A percentile compares a stretch with the other conserved stretches of the same genome.
phyloP scores from a whole-genome alignment of 164 flowering plant species.

The Aristolochia fimbriata region DNA sequence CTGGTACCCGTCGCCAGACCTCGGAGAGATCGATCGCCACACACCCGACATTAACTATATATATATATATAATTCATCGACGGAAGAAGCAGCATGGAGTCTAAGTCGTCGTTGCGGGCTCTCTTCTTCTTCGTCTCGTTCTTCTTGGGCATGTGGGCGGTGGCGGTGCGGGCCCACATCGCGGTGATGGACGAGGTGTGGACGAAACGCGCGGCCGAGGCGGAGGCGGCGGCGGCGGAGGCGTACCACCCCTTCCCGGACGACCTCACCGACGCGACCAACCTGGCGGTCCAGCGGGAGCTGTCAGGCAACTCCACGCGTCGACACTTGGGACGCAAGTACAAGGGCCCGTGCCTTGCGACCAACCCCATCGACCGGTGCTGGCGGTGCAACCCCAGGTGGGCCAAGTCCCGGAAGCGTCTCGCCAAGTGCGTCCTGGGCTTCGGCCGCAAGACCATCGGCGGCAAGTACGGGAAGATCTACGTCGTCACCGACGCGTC shows the following conservation, averaged over 20 bases:
- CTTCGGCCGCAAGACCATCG: constrained; percentile 43
- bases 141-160: not conserved
- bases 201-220: constrained; percentile 31
- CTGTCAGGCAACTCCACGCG: too few species aligned
- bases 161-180: constrained; percentile 18
- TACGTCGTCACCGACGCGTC: constrained; percentile 48
- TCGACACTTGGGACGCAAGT: constrained; percentile 9
- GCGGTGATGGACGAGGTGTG: constrained; percentile 34
- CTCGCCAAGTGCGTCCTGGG: constrained; percentile 49
- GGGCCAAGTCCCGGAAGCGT: constrained; percentile 42
- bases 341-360: constrained; percentile 32
- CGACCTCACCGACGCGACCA: constrained; percentile 30
- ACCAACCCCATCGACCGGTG: constrained; percentile 76
- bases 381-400: constrained; percentile 54
- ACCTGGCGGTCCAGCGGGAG: constrained; percentile 29
- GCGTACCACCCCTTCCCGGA: constrained; percentile 41
- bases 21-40: too few species aligned
- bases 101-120: too few species aligned
- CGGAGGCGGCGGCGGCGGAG: constrained; percentile 16
- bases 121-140: not conserved
- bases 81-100: too few species aligned
- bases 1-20: too few species aligned
- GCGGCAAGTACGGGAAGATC: constrained; percentile 40
- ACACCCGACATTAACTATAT: too few species aligned
- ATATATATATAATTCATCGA: too few species aligned